Evolutionary conservation across 768 basidiomycete genomes (phyloP), one percentile per base, ranked within the genome.

Genomic region (Boletus sp.): DNA sequence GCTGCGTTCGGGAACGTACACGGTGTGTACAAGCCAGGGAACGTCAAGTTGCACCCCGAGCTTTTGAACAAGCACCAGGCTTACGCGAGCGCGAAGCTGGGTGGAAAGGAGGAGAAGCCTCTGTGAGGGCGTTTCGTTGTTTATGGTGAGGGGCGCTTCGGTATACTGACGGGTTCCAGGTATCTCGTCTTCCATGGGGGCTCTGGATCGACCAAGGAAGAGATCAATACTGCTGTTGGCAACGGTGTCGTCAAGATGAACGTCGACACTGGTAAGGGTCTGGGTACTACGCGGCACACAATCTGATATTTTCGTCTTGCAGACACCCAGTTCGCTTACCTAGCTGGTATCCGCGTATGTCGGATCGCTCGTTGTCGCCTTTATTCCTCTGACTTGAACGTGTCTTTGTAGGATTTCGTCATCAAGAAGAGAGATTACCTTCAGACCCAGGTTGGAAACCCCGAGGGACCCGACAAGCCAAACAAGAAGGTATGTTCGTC

Each of bases 171-270:
- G 7, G 9, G 29, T 23, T 14, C 4, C 49, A 93, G 92, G 63
- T 98, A 88, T 84, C 90, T 98, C 57, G 97, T 98, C 74, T 99
- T 98, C 93, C 97, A 99, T 78, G 97, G 97, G 74, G 97, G 97
- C 60, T 98, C 97, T 50, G 97, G 97, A 42, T 98, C 97, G 32
- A 85, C 90, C 62, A 93, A 93, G 76, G 88, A 95, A 44, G 97
- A 99, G 76, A 99, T 98, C 76, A 79, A 78, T 64, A 92, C 87
- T 44, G 96, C 95, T 54, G 97, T 98, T 61, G 67, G 75, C 49
- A 81, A 95, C 71, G 96, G 96, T 66, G 96, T 97, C 39, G 87
- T 98, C 70, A 99, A 99, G 82, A 98, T 98, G 95, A 98, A 98
- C 78, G 93, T 97, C 55, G 93, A 96, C 72, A 98, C 94, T 55